Evolutionary conservation across 306 rosid species (phyloP).

Genomic region (Parietaria judaica): DNA sequence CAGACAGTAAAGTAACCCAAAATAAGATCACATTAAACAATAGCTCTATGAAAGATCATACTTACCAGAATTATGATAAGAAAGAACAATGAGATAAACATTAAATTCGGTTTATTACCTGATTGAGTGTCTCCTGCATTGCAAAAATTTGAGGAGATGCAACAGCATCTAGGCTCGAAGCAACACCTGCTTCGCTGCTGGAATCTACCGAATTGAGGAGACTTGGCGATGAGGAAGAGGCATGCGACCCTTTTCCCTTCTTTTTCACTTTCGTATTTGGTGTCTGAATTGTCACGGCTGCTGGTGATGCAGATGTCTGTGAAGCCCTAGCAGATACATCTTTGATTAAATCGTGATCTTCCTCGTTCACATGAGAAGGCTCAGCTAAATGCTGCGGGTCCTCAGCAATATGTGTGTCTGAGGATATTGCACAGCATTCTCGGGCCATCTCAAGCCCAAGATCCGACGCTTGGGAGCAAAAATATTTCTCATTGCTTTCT

Average conservation of each 20-base stretch:
- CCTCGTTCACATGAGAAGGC: slow-evolving; percentile 45
- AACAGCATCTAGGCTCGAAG: slow-evolving; percentile 46
- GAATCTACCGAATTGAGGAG: slow-evolving; percentile 49
- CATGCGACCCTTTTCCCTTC: slow-evolving; percentile 66
- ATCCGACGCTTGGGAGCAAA: slow-evolving; percentile 95
- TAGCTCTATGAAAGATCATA: too few relatives aligned
- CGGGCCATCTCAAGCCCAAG: slow-evolving; percentile 93
- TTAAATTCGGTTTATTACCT: slow-evolving; percentile 35
- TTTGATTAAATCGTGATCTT: slow-evolving; percentile 45
- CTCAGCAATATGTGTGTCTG: slow-evolving; percentile 44
- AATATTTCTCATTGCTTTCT: slow-evolving; percentile 58
- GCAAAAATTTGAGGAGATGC: slow-evolving; percentile 47
- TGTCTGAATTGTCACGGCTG: slow-evolving; percentile 31
- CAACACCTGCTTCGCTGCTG: slow-evolving; percentile 48
- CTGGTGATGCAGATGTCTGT: slow-evolving; percentile 39
- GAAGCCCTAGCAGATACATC: slow-evolving; percentile 56
- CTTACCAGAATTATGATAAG: too few relatives aligned
- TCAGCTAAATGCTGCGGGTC: slow-evolving; percentile 40
- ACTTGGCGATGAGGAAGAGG: slow-evolving; percentile 43
- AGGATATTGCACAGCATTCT: slow-evolving; percentile 57
- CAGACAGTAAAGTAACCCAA: too few relatives aligned
- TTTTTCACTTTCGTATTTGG: slow-evolving; percentile 65
- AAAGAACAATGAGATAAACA: too few relatives aligned
- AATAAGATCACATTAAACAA: too few relatives aligned
- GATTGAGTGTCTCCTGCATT: slow-evolving; percentile 78